phyloP scores from a whole-genome alignment of 2,329 filamentous ascomycete species.

The Arthrobotrys musiformis region DNA sequence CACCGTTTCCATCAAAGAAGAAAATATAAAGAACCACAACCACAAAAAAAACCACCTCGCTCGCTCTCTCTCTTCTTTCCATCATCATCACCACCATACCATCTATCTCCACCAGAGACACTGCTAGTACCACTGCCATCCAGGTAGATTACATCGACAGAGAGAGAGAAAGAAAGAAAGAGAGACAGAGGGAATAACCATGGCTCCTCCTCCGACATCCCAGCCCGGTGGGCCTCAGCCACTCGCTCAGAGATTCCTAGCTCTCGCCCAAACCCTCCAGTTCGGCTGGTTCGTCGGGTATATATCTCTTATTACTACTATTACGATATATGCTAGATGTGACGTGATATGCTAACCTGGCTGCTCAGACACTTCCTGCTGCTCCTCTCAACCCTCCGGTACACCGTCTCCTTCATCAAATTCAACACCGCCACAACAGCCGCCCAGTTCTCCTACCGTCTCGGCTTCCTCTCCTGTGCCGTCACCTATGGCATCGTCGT shows the following conservation, averaged over 20 bases:
- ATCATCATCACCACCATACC: background rate
- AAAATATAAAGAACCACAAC: background rate
- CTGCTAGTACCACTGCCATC: too few species aligned
- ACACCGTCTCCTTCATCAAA: conserved; percentile 83
- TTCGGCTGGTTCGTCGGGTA: conserved; percentile 89
- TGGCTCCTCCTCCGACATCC: conserved; percentile 81
- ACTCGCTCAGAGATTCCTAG: conserved; percentile 77
- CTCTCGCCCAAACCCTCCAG: conserved; percentile 88
- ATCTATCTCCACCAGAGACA: background rate
- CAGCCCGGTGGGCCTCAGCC: conserved; percentile 63
- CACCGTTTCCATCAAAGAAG: conserved; percentile 37
- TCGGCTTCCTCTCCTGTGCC: conserved; percentile 87
- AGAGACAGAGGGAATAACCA: conserved; percentile 60
- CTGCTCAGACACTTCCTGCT: conserved; percentile 89
- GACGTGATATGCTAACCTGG: too few species aligned
- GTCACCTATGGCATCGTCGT: conserved; percentile 97
- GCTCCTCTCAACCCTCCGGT: conserved; percentile 83
- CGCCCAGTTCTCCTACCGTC: conserved; percentile 86
- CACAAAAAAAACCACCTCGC: too few species aligned
- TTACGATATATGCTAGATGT: too few species aligned
- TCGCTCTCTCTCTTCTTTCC: too few species aligned
- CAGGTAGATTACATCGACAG: too few species aligned
- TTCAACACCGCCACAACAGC: conserved; percentile 84
- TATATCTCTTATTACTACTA: too few species aligned
- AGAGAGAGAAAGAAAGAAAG: background rate